Evolutionary conservation across 331 rosid species (phyloP).

Genomic region (Pyracantha coccinea): DNA sequence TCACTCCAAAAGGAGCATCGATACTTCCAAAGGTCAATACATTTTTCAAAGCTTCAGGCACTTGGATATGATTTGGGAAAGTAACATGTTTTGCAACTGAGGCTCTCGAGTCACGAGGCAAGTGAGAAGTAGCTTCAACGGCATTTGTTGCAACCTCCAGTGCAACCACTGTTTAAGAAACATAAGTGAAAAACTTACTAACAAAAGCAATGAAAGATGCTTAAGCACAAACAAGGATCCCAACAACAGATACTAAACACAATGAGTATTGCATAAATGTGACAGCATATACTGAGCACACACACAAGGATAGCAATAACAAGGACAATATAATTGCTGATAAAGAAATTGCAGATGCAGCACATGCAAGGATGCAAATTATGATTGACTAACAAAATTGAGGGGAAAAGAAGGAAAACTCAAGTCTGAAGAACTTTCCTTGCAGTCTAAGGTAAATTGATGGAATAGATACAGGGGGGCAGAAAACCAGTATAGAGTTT

Average conservation of each 20-base stretch:
- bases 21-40: conserved; percentile 83
- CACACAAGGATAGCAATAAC: neutral
- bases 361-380: neutral
- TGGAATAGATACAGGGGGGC: neutral
- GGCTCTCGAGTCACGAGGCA: conserved; percentile 22
- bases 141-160: conserved; percentile 36
- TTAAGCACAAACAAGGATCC: neutral
- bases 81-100: conserved; percentile 45
- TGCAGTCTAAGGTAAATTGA: neutral
- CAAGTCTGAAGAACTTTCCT: neutral
- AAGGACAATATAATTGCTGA: neutral
- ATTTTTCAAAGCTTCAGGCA: conserved; percentile 56
- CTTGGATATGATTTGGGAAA: conserved; percentile 75
- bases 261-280: neutral
- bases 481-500: neutral
- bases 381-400: neutral
- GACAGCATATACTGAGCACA: neutral
- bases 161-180: conserved; percentile 38
- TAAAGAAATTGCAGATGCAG: neutral
- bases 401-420: neutral
- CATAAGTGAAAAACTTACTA: neutral
- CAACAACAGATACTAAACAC: neutral
- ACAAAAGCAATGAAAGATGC: neutral
- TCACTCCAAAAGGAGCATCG: conserved; percentile 26
- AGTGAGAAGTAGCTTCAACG: conserved; percentile 29